These are phyloP conservation scores for Podospora conica DNA, from an alignment of 495 filamentous ascomycete species.

Conservation along the genomic window DNA sequence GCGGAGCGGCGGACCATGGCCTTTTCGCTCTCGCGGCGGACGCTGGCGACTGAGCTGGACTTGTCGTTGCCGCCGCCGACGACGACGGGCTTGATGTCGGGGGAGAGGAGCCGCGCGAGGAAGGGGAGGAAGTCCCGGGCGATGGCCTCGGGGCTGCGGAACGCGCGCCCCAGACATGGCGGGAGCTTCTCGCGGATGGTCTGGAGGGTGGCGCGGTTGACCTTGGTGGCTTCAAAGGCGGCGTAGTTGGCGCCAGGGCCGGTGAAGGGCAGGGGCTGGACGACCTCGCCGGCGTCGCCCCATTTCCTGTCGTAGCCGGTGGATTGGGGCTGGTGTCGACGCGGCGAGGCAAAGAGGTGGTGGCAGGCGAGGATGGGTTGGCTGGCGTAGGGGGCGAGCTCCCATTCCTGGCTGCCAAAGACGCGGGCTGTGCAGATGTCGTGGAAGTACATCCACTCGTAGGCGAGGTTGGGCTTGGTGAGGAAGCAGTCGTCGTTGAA, in stretches of 20 bases:
- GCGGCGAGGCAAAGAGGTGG: constrained; percentile 71
- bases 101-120: constrained; percentile 73
- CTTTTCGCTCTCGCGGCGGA: constrained; percentile 79
- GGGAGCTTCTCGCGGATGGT: constrained; percentile 49
- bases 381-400: constrained; percentile 76
- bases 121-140: constrained; percentile 79
- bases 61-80: constrained; percentile 66
- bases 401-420: constrained; percentile 77
- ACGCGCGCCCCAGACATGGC: constrained; percentile 61
- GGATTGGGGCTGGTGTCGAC: constrained; percentile 34
- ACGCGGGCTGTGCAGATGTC: constrained; percentile 71
- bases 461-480: constrained; percentile 77
- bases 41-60: constrained; percentile 65
- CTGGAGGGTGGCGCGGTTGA: constrained; percentile 49
- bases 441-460: constrained; percentile 94
- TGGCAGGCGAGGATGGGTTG: constrained; percentile 86
- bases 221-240: constrained; percentile 69
- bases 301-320: constrained; percentile 35
- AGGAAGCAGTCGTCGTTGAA: constrained; percentile 91
- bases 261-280: constrained; percentile 63
- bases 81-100: constrained; percentile 87
- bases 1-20: constrained; percentile 72
- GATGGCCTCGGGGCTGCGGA: constrained; percentile 67
- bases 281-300: constrained; percentile 42
- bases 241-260: constrained; percentile 73